Evolutionary conservation across 2,329 filamentous ascomycete species (phyloP).

Genomic region (Clathrospora elynae): DNA sequence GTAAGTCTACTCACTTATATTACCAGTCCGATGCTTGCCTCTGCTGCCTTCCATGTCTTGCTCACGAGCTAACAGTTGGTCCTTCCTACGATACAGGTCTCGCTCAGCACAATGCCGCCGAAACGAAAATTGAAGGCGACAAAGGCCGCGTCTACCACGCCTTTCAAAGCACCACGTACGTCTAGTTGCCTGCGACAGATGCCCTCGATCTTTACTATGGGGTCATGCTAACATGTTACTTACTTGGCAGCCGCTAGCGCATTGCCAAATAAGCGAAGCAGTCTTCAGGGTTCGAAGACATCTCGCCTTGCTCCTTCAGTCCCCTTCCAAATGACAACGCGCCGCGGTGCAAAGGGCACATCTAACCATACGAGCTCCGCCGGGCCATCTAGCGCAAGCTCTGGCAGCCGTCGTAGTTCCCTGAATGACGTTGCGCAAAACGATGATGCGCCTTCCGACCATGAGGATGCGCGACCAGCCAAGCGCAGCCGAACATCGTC

Average conservation of each 20-base stretch:
- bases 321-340: conserved; percentile 57
- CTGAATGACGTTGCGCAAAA: conserved; percentile 42
- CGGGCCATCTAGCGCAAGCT: conserved; percentile 43
- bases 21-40: neutral
- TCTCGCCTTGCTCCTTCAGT: conserved; percentile 54
- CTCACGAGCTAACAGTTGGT: conserved; percentile 27
- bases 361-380: conserved; percentile 45
- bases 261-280: conserved; percentile 46
- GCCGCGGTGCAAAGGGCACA: conserved; percentile 49
- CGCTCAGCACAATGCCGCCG: conserved; percentile 37
- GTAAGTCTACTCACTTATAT: conserved; percentile 19
- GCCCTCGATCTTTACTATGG: conserved; percentile 23
- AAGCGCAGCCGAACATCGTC: conserved; percentile 48
- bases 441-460: conserved; percentile 35
- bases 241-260: conserved; percentile 46
- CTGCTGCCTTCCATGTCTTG: conserved; percentile 5
- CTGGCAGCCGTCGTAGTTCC: conserved; percentile 49
- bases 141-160: conserved; percentile 21
- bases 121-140: conserved; percentile 39
- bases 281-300: conserved; percentile 39
- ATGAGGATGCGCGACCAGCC: conserved; percentile 45
- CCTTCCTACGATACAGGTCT: conserved; percentile 15
- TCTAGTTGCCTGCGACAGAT: conserved; percentile 12
- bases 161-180: conserved; percentile 31
- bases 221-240: conserved; percentile 38